phyloP scores from a whole-genome alignment of 228 moss, liverwort and hornwort genomes.

The Sphagnum fallax region DNA sequence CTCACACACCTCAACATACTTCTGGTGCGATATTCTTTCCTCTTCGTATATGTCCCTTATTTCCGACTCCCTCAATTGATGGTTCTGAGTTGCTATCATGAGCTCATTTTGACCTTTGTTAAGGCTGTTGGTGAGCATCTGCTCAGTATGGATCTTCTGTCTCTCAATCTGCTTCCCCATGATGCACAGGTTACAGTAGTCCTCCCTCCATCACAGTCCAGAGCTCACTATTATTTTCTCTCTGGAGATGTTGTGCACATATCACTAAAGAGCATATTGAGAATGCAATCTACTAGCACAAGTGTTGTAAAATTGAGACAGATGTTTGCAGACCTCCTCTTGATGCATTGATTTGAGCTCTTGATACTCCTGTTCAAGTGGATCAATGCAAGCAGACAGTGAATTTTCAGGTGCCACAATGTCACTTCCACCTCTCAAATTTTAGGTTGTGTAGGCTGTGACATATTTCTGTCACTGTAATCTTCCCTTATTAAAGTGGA shows the following conservation, averaged over 20 bases:
- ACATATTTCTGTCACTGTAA: background rate
- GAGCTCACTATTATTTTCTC: background rate
- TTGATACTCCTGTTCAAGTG: background rate
- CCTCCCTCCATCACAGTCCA: background rate
- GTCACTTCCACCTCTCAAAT: background rate
- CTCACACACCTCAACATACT: constrained; percentile 18
- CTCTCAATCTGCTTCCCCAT: constrained; percentile 13
- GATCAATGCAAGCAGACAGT: background rate
- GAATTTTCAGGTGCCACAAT: background rate
- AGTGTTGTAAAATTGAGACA: background rate
- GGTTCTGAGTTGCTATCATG: constrained; percentile 23
- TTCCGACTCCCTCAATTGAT: constrained; percentile 28
- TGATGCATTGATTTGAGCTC: background rate
- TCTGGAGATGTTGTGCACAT: background rate
- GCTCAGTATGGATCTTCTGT: constrained; percentile 19
- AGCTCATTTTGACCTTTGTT: constrained; percentile 30
- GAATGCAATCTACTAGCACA: too few relatives aligned
- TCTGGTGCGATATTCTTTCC: constrained; percentile 22
- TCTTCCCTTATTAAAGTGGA: too few relatives aligned
- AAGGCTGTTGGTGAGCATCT: constrained; percentile 16
- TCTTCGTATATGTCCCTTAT: constrained; percentile 25
- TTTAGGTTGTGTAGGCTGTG: background rate
- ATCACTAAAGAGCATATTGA: background rate
- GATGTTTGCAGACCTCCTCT: background rate
- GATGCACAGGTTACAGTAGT: too few relatives aligned